A percentile compares a stretch with the other conserved stretches of the same genome.
These are phyloP conservation scores for Pyrenochaeta sp. DNA, from an alignment of 2,329 filamentous ascomycete species.

Conservation along the genomic window DNA sequence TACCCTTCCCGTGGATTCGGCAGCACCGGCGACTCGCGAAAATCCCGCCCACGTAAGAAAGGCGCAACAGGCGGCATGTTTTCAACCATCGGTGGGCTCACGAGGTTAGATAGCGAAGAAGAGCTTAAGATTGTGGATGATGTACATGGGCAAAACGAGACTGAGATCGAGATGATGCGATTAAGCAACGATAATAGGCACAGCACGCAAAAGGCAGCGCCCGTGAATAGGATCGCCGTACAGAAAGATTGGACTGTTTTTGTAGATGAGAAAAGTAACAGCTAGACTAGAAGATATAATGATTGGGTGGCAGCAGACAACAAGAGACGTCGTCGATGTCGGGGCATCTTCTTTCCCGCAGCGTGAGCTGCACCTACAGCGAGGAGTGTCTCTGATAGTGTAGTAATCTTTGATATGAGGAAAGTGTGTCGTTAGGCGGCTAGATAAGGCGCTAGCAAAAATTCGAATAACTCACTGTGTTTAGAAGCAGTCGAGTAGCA, in stretches of 20 bases:
- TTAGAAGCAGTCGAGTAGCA: no score
- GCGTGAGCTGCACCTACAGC: no score
- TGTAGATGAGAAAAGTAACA: neutral
- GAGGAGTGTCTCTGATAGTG: no score
- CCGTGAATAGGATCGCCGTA: slow-evolving; percentile 11
- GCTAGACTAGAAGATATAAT: neutral
- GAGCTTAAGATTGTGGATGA: slow-evolving; percentile 22
- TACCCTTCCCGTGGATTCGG: neutral
- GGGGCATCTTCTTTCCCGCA: no score
- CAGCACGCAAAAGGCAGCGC: neutral
- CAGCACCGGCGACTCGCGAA: neutral
- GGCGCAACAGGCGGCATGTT: slow-evolving; percentile 31
- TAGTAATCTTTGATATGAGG: no score
- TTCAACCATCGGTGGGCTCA: slow-evolving; percentile 27
- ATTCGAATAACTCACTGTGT: no score
- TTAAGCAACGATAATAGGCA: slow-evolving; percentile 9
- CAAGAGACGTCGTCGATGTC: no score
- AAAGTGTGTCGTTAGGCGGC: no score
- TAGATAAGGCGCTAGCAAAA: no score
- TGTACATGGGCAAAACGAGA: slow-evolving; percentile 13
- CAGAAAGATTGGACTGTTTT: slow-evolving; percentile 21
- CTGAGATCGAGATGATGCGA: slow-evolving; percentile 13
- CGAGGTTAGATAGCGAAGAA: slow-evolving; percentile 25
- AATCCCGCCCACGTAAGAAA: slow-evolving; percentile 24
- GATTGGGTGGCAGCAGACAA: no score